Percentiles rank a stretch among this genome's conserved stretches.
These are phyloP conservation scores for Pseudocercospora fijiensis DNA, from an alignment of 2,329 filamentous ascomycete species.

Conservation along the genomic window DNA sequence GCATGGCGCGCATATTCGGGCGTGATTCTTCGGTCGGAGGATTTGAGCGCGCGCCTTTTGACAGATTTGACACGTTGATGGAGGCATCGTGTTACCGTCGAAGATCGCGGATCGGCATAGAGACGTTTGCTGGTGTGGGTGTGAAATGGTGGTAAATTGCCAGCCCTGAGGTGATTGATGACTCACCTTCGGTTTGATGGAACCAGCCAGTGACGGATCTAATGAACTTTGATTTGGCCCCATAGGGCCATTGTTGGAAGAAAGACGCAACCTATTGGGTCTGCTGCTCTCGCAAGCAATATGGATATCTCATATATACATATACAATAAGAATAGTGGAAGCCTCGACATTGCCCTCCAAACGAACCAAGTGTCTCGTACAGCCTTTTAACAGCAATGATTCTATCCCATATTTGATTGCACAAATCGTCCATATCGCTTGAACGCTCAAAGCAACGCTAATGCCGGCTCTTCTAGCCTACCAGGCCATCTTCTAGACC, in stretches of 20 bases:
- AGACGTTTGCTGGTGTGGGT: neutral
- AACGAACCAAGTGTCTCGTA: neutral
- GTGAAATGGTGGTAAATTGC: too few relatives aligned
- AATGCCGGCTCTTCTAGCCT: neutral
- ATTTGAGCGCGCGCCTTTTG: slow-evolving; percentile 77
- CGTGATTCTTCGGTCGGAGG: slow-evolving; percentile 89
- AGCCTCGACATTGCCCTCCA: neutral
- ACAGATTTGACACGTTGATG: slow-evolving; percentile 73
- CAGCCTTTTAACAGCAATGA: neutral
- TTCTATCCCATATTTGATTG: neutral
- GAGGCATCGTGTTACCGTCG: slow-evolving; percentile 61
- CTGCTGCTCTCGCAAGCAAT: too few relatives aligned
- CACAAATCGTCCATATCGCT: neutral
- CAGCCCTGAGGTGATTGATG: neutral
- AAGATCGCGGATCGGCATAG: neutral
- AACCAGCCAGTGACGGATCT: neutral
- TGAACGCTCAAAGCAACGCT: neutral
- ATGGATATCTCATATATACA: neutral
- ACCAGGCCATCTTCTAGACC: slow-evolving; percentile 73
- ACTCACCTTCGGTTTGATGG: neutral
- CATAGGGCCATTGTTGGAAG: too few relatives aligned
- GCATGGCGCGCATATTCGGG: slow-evolving; percentile 87
- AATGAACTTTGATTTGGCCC: neutral
- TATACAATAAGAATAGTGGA: neutral
- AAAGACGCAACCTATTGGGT: too few relatives aligned